Evolutionary conservation across 106 monocot genomes (phyloP).

Genomic region (Dendrobium nobile): DNA sequence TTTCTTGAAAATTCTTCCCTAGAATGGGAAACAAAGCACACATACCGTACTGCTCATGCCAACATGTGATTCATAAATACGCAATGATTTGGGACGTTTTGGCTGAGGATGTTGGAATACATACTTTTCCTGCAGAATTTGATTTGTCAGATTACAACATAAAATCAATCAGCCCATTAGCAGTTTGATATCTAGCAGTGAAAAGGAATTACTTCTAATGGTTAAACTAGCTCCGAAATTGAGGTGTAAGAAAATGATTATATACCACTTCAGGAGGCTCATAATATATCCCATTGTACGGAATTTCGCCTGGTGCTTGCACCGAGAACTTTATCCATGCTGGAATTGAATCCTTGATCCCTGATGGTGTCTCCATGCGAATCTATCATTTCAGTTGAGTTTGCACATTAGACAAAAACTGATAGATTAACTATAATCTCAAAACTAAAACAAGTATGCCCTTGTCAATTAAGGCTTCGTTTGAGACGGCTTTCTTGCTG

Average conservation of each 20-base stretch:
- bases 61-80: constrained; percentile 97
- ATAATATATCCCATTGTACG: constrained; percentile 97
- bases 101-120: constrained; percentile 83
- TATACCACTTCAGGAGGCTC: constrained; percentile 92
- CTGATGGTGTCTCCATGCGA: constrained; percentile 93
- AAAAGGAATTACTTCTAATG: not conserved
- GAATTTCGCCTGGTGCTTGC: constrained; percentile 90
- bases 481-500: too few species aligned
- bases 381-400: constrained; percentile 41
- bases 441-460: not conserved
- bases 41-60: constrained; percentile 98
- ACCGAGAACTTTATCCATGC: constrained; percentile 99
- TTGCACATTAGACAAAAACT: not conserved
- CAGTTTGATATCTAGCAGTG: not conserved
- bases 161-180: not conserved
- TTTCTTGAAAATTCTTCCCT: not conserved
- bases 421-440: not conserved
- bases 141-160: not conserved
- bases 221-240: not conserved
- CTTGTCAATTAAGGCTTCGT: not conserved
- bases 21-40: constrained; percentile 4
- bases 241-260: not conserved
- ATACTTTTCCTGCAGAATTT: constrained; percentile 65
- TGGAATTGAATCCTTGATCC: constrained; percentile 94
- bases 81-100: constrained; percentile 76